Evolutionary conservation across 2,329 filamentous ascomycete species (phyloP).

Genomic region (Hirsutella rhossiliensis): DNA sequence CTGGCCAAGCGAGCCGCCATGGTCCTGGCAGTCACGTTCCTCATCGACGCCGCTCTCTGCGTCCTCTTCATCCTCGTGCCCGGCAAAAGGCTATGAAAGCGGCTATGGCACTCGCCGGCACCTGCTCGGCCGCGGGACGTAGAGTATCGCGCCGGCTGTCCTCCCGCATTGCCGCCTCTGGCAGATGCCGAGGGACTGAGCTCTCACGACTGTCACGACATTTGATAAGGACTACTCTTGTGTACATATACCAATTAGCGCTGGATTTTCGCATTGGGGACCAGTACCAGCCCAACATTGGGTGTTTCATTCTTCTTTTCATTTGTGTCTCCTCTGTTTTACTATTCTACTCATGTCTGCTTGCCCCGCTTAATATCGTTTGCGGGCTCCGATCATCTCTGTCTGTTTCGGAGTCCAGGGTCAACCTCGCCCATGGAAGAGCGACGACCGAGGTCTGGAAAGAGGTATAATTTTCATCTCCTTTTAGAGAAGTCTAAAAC

Average conservation of each 20-base stretch:
- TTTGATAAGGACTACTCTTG: neutral
- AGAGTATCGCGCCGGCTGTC: constrained; percentile 3
- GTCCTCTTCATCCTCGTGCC: constrained; percentile 92
- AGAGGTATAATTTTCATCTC: too few species aligned
- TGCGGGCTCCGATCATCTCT: too few species aligned
- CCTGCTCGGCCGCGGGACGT: neutral
- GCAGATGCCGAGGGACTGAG: neutral
- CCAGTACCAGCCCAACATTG: neutral
- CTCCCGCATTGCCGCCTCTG: constrained; percentile 1
- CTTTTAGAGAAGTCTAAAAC: too few species aligned
- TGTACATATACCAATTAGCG: constrained; percentile 1
- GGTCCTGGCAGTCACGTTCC: constrained; percentile 61
- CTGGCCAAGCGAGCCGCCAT: constrained; percentile 74
- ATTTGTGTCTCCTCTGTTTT: neutral
- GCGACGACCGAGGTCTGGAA: too few species aligned
- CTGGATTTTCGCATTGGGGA: constrained; percentile 1
- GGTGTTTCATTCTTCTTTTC: neutral
- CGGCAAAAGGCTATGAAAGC: constrained; percentile 59
- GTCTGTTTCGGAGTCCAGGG: too few species aligned
- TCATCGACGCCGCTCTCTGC: constrained; percentile 72
- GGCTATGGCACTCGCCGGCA: neutral
- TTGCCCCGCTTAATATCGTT: constrained; percentile 1
- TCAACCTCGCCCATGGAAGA: too few species aligned
- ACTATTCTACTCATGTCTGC: neutral
- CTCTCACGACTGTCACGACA: constrained; percentile 5